Base-by-base conservation (phyloP, 2,329 filamentous ascomycete genomes). In the Clonostachys rosea region DNA sequence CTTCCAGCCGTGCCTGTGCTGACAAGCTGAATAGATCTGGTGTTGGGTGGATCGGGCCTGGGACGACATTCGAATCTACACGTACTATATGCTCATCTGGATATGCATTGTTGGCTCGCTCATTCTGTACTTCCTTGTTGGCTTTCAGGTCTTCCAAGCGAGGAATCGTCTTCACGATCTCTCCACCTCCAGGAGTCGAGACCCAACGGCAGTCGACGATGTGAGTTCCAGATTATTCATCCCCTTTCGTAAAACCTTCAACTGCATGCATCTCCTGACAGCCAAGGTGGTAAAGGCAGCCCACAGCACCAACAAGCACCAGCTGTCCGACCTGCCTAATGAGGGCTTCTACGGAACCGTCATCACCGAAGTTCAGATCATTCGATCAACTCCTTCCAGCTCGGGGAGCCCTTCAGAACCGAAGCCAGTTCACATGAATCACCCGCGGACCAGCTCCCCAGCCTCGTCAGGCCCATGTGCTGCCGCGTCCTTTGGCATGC, bases 11-110 rank as follows among this genome's bases (percentile, higher is more conserved):
- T 42, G 12, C 13, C 16, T 17, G 12, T 42, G 10, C 16, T 17
- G 18, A 18, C 40, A 13, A 10, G 17, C 39, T 30, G 24, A 34
- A 45, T 17, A 82, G 79, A 72, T 83, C 18, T 83, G 79, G 79
- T 83, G 79, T 59, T 83, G 79, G 79, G 80, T 83, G 41, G 72
- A 71, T 48, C 64, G 65, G 34, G 63, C 69, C 34, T 81, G 75
- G 75, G 76, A 76, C 52, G 67, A 70, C 39, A 67, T 83, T 13
- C 77, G 79, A 34, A 82, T 83, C 40, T 82, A 76, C 54, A 76
- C 77, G 7, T 83, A 83, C 59, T 83, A 83, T 57, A 68, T 83
- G 51, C 75, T 80, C 4, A 78, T 83, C 42, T 83, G 79, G 79
- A 67, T 77, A 11, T 83, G 79, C 58, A 81, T 81, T 45, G 60